These are phyloP conservation scores for Aspergillus tubingensis DNA, from an alignment of 2,329 filamentous ascomycete genomes.

Conservation along the genomic window DNA sequence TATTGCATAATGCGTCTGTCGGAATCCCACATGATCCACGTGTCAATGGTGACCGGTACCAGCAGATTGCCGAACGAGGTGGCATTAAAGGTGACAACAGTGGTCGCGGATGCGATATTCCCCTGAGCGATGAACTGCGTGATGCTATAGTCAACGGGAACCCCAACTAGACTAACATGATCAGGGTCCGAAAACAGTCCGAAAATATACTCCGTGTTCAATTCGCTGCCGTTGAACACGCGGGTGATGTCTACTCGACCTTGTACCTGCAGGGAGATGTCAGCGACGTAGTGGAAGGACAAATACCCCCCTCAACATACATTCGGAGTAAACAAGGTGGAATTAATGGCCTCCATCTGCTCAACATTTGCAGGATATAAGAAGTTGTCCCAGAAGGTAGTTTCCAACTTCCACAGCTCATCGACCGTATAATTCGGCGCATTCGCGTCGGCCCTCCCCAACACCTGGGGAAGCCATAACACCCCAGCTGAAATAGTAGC, in stretches of 20 bases:
- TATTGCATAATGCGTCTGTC: slow-evolving; percentile 29
- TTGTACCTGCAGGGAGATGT: slow-evolving; percentile 34
- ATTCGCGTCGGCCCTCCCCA: neutral
- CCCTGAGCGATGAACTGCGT: slow-evolving; percentile 28
- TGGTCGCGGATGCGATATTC: slow-evolving; percentile 25
- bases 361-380: slow-evolving; percentile 18
- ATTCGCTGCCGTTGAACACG: slow-evolving; percentile 14
- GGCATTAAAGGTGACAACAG: slow-evolving; percentile 28
- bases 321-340: neutral
- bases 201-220: slow-evolving; percentile 19
- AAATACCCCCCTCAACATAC: neutral
- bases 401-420: slow-evolving; percentile 1
- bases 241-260: slow-evolving; percentile 19
- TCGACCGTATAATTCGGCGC: neutral
- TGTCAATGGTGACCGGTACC: slow-evolving; percentile 29
- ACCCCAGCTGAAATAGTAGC: neutral
- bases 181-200: slow-evolving; percentile 26
- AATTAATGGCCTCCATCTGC: slow-evolving; percentile 19
- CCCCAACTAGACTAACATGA: slow-evolving; percentile 22
- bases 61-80: slow-evolving; percentile 23
- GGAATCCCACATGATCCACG: slow-evolving; percentile 27
- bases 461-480: neutral
- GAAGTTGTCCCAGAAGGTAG: slow-evolving; percentile 3
- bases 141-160: slow-evolving; percentile 28
- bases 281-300: neutral